Evolutionary conservation across 2,329 filamentous ascomycete genomes (phyloP), one percentile per base, ranked within the genome.

Genomic region (Colletotrichum musae): DNA sequence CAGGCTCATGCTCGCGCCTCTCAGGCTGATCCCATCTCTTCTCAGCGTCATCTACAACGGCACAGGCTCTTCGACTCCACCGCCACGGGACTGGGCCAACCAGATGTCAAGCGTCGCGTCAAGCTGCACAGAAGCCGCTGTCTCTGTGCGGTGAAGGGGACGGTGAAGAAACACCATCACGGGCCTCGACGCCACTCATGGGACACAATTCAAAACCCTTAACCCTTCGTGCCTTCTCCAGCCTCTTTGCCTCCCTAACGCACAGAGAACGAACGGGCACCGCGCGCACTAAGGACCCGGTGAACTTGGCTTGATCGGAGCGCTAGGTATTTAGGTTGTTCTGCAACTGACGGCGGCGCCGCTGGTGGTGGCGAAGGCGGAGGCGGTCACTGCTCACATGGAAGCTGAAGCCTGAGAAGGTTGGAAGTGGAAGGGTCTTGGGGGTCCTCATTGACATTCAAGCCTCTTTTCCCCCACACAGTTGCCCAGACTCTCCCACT

Each of bases 401-500:
- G 28, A 24, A 24, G 21, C 21, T 24, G 32, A 36, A 36, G 7
- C 3, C 32, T 36, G 32, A 9, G 28, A 32, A 6, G 28, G 7
- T 6, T 6, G 5, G 32, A 36, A 36, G 32, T 3, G 3, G 32
- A 18, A 43, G 32, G n/a, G 18, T 21, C n/a, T 26, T 16, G 28
- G n/a, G 21, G 21, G 21, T 24, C 21, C 21, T 24, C 3, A 24
- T 24, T 24, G 21, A 24, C 21, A 56, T n/a, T 15, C 24, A 45
- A 59, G 61, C 64, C 36, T 58, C 53, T 16, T 32, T 43, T 56
- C 51, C 60, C 53, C 53, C 66, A 70, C 62, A 69, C 51, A 57
- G 28, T 47, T 48, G 13, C 36, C 50, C 39, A 39, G 41, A 61
- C 15, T 12, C 45, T 24, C 24, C 28, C 16, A 16, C 18, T 26